Conservation (phyloP, 1,139 yeast genomes). For the Sugiyamaella paludigena region DNA sequence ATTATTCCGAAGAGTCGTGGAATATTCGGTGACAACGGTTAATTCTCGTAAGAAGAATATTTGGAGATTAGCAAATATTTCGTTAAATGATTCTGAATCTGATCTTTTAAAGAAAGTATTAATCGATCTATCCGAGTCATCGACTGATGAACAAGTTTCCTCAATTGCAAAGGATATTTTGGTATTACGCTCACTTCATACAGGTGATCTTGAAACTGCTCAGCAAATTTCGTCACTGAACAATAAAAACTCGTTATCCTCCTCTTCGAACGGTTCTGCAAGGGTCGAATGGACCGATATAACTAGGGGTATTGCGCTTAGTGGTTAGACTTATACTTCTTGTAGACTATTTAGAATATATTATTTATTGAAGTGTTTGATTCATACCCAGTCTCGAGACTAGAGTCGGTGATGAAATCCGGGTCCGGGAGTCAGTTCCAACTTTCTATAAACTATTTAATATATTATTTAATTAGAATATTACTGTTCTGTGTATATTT, state of each 20-base stretch:
- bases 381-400: no score
- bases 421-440: background rate
- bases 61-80: conserved; percentile 29
- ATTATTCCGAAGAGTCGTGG: conserved; percentile 20
- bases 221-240: conserved; percentile 15
- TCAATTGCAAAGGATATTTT: conserved; percentile 27
- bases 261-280: background rate
- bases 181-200: conserved; percentile 26
- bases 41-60: conserved; percentile 16
- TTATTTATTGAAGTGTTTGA: background rate
- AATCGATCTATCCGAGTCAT: conserved; percentile 16
- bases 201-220: conserved; percentile 24
- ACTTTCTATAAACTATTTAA: background rate
- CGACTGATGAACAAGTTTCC: conserved; percentile 16
- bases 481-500: conserved; percentile 24
- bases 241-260: conserved; percentile 9
- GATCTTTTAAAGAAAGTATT: conserved; percentile 21
- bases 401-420: no score
- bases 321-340: background rate
- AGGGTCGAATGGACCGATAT: conserved; percentile 23
- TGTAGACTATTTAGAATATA: no score
- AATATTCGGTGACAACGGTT: conserved; percentile 2
- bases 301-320: conserved; percentile 13
- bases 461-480: conserved; percentile 5
- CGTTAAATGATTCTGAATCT: conserved; percentile 24